Base-by-base conservation (phyloP, 2,329 filamentous ascomycete genomes). In the Colletotrichum spinosum region DNA sequence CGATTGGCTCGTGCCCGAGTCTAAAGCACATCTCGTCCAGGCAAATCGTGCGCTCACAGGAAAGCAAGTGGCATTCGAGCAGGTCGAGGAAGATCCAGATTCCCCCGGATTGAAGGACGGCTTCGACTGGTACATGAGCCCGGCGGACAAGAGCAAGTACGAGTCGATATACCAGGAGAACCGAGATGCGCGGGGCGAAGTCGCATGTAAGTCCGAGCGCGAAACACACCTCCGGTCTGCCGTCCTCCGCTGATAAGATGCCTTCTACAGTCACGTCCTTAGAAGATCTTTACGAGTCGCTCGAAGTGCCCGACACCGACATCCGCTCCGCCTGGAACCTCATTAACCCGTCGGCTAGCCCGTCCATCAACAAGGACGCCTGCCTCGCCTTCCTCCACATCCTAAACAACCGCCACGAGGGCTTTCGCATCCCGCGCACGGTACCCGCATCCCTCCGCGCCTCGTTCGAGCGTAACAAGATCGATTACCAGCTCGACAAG, bases 101-200 rank as follows among this genome's bases (percentile, higher is more conserved):
- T 89, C 90, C 4, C 88, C 89, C 1, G 94, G 94, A 1, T 83
- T 99, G 68, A 97, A 97, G 77, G 94, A 97, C 78, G 95, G 95
- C 11, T 99, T 99, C 78, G 96, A 99, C 78, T 99, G 96, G 96
- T 99, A 99, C 82, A 99, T 99, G 93, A 94, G 89, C 66, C 96
- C 96, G 0, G 80, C 84, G 37, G 94, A 99, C 80, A 97, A 97
- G 80, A 76, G 88, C 69, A 98, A 97, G 79, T 99, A 99, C 81
- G 94, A 97, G 79, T 93, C 95, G 72, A 99, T 99, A 79, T 99
- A 98, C 80, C 92, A 91, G 69, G 94, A 97, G 73, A 97, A 94
- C 80, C 88, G 94, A 67, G 92, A 97, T 78, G 88, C 90, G 76
- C 90, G 94, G 55, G 96, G 96, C 69, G 93, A 97, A 74, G 86